Conservation (phyloP, 164 flowering plant species). For the Nymphaea thermarum region DNA sequence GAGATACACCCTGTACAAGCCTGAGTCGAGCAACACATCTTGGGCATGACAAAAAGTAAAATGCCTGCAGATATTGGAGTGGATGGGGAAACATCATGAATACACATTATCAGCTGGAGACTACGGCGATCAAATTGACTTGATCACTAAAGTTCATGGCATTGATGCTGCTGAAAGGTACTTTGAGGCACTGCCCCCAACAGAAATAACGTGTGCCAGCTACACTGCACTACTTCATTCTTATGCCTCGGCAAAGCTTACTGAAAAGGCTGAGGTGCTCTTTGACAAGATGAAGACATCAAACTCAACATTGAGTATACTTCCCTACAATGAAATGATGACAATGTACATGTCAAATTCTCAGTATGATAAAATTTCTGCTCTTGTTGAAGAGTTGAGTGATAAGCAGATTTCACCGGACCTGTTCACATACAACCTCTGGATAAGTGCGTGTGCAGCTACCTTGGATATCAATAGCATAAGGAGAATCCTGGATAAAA, state of each 20-base stretch:
- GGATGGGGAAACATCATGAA: slow-evolving; percentile 69
- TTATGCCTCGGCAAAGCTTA: slow-evolving; percentile 54
- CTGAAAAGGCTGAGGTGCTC: slow-evolving; percentile 58
- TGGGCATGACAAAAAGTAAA: not conserved
- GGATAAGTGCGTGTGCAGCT: slow-evolving; percentile 88
- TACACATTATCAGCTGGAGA: slow-evolving; percentile 21
- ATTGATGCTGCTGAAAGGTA: slow-evolving; percentile 79
- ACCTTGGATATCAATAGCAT: slow-evolving; percentile 43
- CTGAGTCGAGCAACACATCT: not conserved
- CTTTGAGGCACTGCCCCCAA: slow-evolving; percentile 56
- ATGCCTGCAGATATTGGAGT: slow-evolving; percentile 78
- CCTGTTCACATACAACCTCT: slow-evolving; percentile 74
- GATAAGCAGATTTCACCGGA: slow-evolving; percentile 47
- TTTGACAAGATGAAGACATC: slow-evolving; percentile 42
- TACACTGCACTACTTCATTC: slow-evolving; percentile 91
- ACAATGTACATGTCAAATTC: slow-evolving; percentile 69
- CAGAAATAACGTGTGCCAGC: slow-evolving; percentile 61
- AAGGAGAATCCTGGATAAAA: slow-evolving; percentile 49
- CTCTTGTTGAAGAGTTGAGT: slow-evolving; percentile 58
- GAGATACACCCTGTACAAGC: too few species aligned
- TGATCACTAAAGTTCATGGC: slow-evolving; percentile 73
- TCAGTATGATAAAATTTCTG: slow-evolving; percentile 61
- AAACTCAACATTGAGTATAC: slow-evolving; percentile 35
- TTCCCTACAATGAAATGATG: slow-evolving; percentile 91
- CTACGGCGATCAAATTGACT: not conserved